Base-by-base conservation (phyloP, 768 basidiomycete genomes). In the Cystofilobasidium ferigula region DNA sequence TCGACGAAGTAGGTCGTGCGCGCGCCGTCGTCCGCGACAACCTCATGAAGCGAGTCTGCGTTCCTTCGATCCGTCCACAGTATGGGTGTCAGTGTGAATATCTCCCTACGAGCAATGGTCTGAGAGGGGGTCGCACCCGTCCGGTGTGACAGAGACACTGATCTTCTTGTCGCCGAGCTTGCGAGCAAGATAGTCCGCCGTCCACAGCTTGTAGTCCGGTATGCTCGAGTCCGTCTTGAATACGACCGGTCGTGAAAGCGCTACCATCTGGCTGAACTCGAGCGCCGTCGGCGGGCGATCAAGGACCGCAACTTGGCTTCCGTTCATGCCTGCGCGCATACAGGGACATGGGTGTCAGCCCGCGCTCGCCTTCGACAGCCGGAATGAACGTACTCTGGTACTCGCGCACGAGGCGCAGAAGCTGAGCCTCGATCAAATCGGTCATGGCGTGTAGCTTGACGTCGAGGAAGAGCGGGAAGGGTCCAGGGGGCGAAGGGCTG, bases 101-200 rank as follows among this genome's bases (percentile, higher is more conserved):
- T n/a, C n/a, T n/a, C n/a, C n/a, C 16, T 13, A n/a, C 22, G 18
- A 28, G n/a, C 12, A 22, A 54, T 10, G 10, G 40, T 42, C 14
- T 56, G 38, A 16, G 32, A 57, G 30, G 62, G 48, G 22, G 18
- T 67, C 81, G 69, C 69, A 89, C 90, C 89, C 90, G 69, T 89
- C 83, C 0, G 89, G 88, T 7, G 90, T 92, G 47, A 86, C 80
- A 1, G 89, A 87, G 35, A 93, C 83, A 9, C 86, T 86, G 43
- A 92, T 80, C 36, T 69, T 61, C 32, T 74, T 74, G 5, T 81
- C 75, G 3, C 80, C 83, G 81, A 88, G 83, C 58, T 73, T 74
- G n/a, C 78, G 70, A 16, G 76, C 72, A 16, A 92, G 80, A 72
- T 86, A 85, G 57, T 82, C 78, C 72, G 85, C 78, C 14, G 82